Base-by-base conservation (phyloP, 108 stramenopile genomes). In the Nitzschia putrida region DNA sequence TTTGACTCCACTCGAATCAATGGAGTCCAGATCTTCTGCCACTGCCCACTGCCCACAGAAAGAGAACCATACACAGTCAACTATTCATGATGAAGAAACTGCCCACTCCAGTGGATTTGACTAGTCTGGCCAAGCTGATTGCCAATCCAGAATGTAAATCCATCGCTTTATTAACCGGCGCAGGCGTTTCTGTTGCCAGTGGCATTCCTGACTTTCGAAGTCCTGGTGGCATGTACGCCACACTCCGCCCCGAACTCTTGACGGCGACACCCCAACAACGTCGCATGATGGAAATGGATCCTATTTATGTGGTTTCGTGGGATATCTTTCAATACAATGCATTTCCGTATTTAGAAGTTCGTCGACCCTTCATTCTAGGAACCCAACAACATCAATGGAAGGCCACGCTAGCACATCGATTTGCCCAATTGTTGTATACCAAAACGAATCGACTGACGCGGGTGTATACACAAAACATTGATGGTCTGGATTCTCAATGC, bases 131-230 rank as follows among this genome's bases (percentile, higher is more conserved):
- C n/a, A 61, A 73, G 16, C 66, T 78, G 53, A 80, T 86, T 40
- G 49, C 76, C n/a, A 8, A 44, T 56, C 45, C 60, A 12, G 80
- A 78, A n/a, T 85, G 87, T 61, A 29, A 78, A 63, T 80, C 87
- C 1, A 76, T 93, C 49, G 74, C 71, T 25, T 45, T 88, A 11
- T 74, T 93, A 29, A 76, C 82, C 0, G 92, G 92, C 25, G 92
- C 92, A 8, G 94, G 93, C 1, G 77, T 95, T 16, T 83, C 79
- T 23, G 84, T 85, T 24, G 86, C 89, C 8, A 79, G 77, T 10
- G 90, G 94, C 8, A 95, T 95, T 65, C 93, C 93, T 0, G 93
- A 94, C 74, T 94, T 94, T 69, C 85, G 93, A 34, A 76, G 73
- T 41, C 78, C 88, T 1, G 86, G 86, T 20, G 94, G 94, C 18